A percentile compares a stretch with the other conserved stretches of the same genome.
Evolutionary conservation across 1,139 yeast genomes (phyloP).

Genomic region (Blastobotrys ciferrii): DNA sequence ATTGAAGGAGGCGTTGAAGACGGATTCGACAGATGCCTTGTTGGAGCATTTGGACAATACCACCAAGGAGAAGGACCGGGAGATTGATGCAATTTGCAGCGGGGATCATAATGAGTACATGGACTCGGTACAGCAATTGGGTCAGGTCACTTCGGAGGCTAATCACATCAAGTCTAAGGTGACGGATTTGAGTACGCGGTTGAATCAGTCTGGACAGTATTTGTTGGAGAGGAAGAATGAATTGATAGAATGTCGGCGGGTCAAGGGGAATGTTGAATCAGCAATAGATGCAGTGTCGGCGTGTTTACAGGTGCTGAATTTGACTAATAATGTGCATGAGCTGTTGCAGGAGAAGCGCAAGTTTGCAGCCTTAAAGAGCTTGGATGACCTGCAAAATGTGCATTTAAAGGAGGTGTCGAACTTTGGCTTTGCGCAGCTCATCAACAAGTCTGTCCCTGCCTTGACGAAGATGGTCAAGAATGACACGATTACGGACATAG

Average conservation of each 20-base stretch:
- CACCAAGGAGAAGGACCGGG: slow-evolving; percentile 60
- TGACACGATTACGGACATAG: slow-evolving; percentile 71
- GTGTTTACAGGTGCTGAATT: slow-evolving; percentile 79
- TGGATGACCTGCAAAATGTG: slow-evolving; percentile 68
- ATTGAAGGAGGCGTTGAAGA: slow-evolving; percentile 62
- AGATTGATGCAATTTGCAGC: slow-evolving; percentile 60
- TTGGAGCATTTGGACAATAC: slow-evolving; percentile 56
- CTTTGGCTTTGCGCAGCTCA: slow-evolving; percentile 66
- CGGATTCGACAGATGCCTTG: slow-evolving; percentile 56
- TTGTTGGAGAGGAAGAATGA: slow-evolving; percentile 49
- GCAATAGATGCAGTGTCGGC: slow-evolving; percentile 42
- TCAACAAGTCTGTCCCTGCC: slow-evolving; percentile 69
- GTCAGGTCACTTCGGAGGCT: slow-evolving; percentile 55
- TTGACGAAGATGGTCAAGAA: slow-evolving; percentile 72
- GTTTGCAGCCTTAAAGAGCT: slow-evolving; percentile 80
- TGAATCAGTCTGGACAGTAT: slow-evolving; percentile 63
- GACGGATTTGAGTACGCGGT: slow-evolving; percentile 48
- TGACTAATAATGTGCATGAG: slow-evolving; percentile 83
- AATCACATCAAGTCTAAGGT: slow-evolving; percentile 53
- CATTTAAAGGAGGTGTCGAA: slow-evolving; percentile 68
- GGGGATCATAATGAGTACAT: slow-evolving; percentile 55
- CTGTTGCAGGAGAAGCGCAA: slow-evolving; percentile 71
- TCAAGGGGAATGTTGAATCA: slow-evolving; percentile 35
- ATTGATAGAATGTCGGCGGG: slow-evolving; percentile 31
- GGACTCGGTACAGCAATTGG: slow-evolving; percentile 55